Conservation (phyloP, 352 stramenopile species). For the Hyaloperonospora brassicae region DNA sequence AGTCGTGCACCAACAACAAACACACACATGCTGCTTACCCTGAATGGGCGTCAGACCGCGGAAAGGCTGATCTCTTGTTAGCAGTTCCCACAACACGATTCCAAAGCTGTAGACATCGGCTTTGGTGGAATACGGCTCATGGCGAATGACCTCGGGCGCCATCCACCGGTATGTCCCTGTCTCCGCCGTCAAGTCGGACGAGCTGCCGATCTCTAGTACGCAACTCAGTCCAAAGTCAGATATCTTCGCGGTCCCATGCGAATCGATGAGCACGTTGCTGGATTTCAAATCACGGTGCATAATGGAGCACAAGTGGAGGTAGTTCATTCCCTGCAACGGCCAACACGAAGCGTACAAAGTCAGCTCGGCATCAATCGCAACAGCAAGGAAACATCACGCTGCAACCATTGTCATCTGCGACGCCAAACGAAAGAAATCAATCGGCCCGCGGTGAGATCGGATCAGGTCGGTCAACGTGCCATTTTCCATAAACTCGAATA, state of each 20-base stretch:
- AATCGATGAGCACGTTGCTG: constrained; percentile 89
- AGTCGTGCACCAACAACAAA: neutral
- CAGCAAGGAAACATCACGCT: neutral
- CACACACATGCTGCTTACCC: constrained; percentile 31
- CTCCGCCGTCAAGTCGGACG: constrained; percentile 75
- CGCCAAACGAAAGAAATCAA: constrained; percentile 78
- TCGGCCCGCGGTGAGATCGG: constrained; percentile 42
- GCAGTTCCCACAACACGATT: constrained; percentile 82
- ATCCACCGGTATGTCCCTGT: constrained; percentile 92
- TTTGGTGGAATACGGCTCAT: constrained; percentile 91
- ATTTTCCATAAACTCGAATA: constrained; percentile 87
- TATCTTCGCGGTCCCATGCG: constrained; percentile 78
- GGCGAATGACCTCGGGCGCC: constrained; percentile 91
- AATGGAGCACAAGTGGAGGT: constrained; percentile 90
- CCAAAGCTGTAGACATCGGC: constrained; percentile 93
- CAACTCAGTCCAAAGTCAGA: constrained; percentile 85
- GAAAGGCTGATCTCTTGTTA: constrained; percentile 80
- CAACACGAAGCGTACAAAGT: constrained; percentile 1
- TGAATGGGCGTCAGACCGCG: constrained; percentile 78
- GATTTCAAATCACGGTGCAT: constrained; percentile 95
- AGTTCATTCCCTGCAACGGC: constrained; percentile 85
- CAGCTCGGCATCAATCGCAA: neutral
- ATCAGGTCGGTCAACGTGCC: constrained; percentile 82
- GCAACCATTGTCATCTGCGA: constrained; percentile 72
- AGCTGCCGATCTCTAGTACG: constrained; percentile 70